A percentile compares a stretch with the other conserved stretches of the same genome.
These are phyloP conservation scores for Lolium rigidum DNA, from an alignment of 176 grass and related monocot species.

Conservation along the genomic window DNA sequence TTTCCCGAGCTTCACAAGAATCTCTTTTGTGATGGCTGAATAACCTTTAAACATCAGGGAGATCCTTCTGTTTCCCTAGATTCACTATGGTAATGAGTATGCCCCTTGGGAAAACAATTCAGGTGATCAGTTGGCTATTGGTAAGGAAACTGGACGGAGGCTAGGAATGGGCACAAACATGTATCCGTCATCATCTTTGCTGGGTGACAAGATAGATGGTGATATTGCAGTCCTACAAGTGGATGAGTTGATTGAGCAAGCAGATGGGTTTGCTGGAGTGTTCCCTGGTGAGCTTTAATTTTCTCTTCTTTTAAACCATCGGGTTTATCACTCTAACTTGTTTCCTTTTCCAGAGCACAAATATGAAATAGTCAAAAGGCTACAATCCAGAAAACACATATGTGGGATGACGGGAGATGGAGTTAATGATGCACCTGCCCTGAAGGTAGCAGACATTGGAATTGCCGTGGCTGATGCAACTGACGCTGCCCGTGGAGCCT, in stretches of 20 bases:
- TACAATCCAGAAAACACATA: slow-evolving; percentile 71
- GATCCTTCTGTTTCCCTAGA: slow-evolving; percentile 11
- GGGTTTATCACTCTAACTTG: slow-evolving; percentile 37
- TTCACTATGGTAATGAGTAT: slow-evolving; percentile 22
- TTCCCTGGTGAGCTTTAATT: slow-evolving; percentile 54
- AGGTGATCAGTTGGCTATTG: slow-evolving; percentile 78
- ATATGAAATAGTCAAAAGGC: slow-evolving; percentile 66
- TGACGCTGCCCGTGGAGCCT: slow-evolving; percentile 63
- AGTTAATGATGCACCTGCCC: slow-evolving; percentile 67
- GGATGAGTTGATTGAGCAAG: slow-evolving; percentile 63
- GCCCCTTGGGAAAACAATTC: slow-evolving; percentile 25
- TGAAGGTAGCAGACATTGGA: slow-evolving; percentile 67
- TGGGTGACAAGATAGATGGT: slow-evolving; percentile 56
- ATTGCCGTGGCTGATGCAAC: slow-evolving; percentile 71
- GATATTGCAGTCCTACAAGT: slow-evolving; percentile 56
- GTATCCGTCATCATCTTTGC: slow-evolving; percentile 68
- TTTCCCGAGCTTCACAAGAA: slow-evolving; percentile 3
- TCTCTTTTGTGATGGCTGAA: neutral
- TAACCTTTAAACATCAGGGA: neutral
- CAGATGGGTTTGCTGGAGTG: slow-evolving; percentile 68
- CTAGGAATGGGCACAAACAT: slow-evolving; percentile 72
- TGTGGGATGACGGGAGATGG: slow-evolving; percentile 76
- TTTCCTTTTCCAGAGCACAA: slow-evolving; percentile 59
- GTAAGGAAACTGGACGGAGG: slow-evolving; percentile 67
- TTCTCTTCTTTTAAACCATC: slow-evolving; percentile 10